phyloP scores from a whole-genome alignment of 1,284 basidiomycete species.

The Papiliotrema laurentii region DNA sequence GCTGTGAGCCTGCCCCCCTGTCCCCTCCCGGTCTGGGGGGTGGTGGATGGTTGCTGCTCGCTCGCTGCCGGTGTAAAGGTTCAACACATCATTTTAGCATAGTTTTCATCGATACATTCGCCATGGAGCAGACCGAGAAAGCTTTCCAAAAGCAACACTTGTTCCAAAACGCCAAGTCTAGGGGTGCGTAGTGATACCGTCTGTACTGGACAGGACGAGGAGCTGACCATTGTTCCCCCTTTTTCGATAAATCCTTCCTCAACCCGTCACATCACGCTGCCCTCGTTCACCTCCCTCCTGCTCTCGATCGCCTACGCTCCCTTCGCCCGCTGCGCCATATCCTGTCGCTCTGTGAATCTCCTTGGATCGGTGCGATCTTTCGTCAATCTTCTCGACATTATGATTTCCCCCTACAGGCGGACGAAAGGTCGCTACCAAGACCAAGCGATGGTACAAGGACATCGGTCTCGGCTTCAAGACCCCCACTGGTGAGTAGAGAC shows the following conservation, averaged over 20 bases:
- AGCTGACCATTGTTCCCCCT: too few species aligned
- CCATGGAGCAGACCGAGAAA: slow-evolving; percentile 69
- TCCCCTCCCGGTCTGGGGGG: background rate
- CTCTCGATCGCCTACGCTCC: background rate
- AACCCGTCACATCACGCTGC: background rate
- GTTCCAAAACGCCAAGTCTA: slow-evolving; percentile 96
- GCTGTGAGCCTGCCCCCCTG: background rate
- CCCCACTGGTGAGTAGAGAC: slow-evolving; percentile 52
- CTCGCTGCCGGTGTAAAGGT: too few species aligned
- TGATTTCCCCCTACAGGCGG: slow-evolving; percentile 54
- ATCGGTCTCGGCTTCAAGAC: slow-evolving; percentile 97
- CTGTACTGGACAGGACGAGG: too few species aligned
- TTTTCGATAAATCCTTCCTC: too few species aligned
- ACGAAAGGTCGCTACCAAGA: slow-evolving; percentile 88
- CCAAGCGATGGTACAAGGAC: slow-evolving; percentile 99
- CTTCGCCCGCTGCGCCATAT: too few species aligned
- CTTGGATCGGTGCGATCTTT: background rate
- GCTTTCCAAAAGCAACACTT: slow-evolving; percentile 96
- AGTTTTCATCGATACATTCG: slow-evolving; percentile 12
- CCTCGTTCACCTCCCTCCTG: background rate
- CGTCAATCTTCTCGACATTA: background rate
- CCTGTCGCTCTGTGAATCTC: too few species aligned
- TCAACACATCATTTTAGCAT: too few species aligned
- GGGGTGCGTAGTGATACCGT: slow-evolving; percentile 59
- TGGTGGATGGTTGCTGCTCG: too few species aligned